phyloP scores from a whole-genome alignment of 1,284 basidiomycete species.

The Peniophora sp. region DNA sequence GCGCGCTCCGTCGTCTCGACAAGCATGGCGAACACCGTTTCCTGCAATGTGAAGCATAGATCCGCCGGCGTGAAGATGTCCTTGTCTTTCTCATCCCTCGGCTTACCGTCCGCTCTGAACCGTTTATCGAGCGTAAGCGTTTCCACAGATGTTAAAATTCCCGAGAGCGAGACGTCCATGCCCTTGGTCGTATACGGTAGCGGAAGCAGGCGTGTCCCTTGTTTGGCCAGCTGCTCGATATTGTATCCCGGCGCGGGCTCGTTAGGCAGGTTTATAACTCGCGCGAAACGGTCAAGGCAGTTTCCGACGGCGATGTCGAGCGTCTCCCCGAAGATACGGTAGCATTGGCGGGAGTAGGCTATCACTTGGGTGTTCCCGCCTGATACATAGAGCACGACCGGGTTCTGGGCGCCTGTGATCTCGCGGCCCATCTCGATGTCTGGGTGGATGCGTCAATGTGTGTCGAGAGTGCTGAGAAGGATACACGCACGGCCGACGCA shows the following conservation, averaged over 20 bases:
- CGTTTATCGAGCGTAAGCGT: slow-evolving; percentile 80
- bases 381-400: slow-evolving; percentile 96
- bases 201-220: slow-evolving; percentile 67
- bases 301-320: slow-evolving; percentile 99
- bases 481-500: slow-evolving; percentile 86
- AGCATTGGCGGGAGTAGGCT: slow-evolving; percentile 94
- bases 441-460: slow-evolving; percentile 29
- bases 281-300: slow-evolving; percentile 94
- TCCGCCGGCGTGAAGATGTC: slow-evolving; percentile 90
- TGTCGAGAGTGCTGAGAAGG: neutral
- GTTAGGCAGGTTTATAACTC: slow-evolving; percentile 93
- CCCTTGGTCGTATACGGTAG: slow-evolving; percentile 98
- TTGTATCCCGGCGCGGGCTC: slow-evolving; percentile 98
- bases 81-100: slow-evolving; percentile 33
- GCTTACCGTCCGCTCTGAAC: slow-evolving; percentile 41
- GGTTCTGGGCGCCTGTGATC: slow-evolving; percentile 91
- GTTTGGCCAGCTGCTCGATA: slow-evolving; percentile 93
- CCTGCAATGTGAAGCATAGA: slow-evolving; percentile 95
- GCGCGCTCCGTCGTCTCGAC: slow-evolving; percentile 99
- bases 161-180: slow-evolving; percentile 96
- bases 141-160: slow-evolving; percentile 85
- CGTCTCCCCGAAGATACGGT: slow-evolving; percentile 98
- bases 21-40: slow-evolving; percentile 97
- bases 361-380: slow-evolving; percentile 99
- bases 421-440: slow-evolving; percentile 99